Evolutionary conservation across 139 green algal genomes (phyloP).

Genomic region (Helicosporidium sp.): DNA sequence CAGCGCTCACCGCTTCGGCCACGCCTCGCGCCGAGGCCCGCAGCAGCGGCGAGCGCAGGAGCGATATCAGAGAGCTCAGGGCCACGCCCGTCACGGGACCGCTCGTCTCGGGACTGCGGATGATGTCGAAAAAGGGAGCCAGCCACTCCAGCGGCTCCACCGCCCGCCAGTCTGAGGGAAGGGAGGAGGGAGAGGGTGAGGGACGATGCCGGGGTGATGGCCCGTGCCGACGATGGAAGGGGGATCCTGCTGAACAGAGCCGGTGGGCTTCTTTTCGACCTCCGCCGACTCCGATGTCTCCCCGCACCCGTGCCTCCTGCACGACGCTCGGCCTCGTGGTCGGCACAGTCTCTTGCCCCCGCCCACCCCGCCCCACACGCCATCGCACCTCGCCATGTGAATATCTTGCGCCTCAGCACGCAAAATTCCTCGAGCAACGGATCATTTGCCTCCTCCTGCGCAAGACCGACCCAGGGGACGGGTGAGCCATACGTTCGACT

Average conservation of each 20-base stretch:
- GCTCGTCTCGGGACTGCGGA: constrained; percentile 68
- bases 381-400: too few species aligned
- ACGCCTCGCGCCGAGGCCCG: constrained; percentile 22
- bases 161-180: constrained; percentile 18
- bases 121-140: constrained; percentile 69
- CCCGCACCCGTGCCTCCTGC: too few species aligned
- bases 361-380: neutral
- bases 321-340: too few species aligned
- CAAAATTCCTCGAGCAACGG: constrained; percentile 66
- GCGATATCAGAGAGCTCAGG: constrained; percentile 51
- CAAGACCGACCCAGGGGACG: too few species aligned
- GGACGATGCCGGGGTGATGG: too few species aligned
- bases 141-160: constrained; percentile 69
- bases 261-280: too few species aligned
- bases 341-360: too few species aligned
- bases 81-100: constrained; percentile 74
- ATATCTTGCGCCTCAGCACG: constrained; percentile 49
- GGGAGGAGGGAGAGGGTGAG: too few species aligned
- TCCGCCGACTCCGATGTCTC: too few species aligned
- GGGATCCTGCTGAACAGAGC: too few species aligned
- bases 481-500: too few species aligned
- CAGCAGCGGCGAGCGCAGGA: constrained; percentile 55
- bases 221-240: too few species aligned
- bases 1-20: constrained; percentile 50
- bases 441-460: constrained; percentile 62